These are phyloP conservation scores for Pochonia chlamydosporia DNA, from an alignment of 2,329 filamentous ascomycete species.

Conservation along the genomic window DNA sequence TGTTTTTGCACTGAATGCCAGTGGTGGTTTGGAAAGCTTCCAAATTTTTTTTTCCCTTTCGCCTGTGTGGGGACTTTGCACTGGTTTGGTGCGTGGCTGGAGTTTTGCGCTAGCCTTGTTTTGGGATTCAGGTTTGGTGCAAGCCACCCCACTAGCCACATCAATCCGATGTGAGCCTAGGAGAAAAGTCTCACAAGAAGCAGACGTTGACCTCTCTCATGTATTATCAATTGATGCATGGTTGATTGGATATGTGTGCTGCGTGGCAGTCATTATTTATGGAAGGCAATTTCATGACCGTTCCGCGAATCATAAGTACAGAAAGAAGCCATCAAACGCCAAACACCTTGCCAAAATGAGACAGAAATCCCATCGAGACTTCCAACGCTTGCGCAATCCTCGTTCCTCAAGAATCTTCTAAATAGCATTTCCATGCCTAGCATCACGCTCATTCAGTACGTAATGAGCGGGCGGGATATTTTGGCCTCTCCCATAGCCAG, in stretches of 20 bases:
- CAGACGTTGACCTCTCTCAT: too few relatives aligned
- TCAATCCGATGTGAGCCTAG: too few relatives aligned
- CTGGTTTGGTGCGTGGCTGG: constrained; percentile 12
- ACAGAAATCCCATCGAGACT: background rate
- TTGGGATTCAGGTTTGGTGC: background rate
- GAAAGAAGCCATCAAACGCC: background rate
- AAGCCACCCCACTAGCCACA: constrained; percentile 12
- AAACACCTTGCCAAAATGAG: constrained; percentile 4
- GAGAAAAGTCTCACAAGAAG: too few relatives aligned
- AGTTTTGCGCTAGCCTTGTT: constrained; percentile 4
- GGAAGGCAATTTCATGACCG: too few relatives aligned
- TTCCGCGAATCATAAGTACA: background rate
- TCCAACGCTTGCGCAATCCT: background rate
- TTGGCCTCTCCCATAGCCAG: constrained; percentile 36
- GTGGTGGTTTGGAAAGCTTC: constrained; percentile 12
- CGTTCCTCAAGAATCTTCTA: background rate
- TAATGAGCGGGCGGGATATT: constrained; percentile 17
- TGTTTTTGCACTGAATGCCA: constrained; percentile 10
- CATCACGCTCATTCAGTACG: constrained; percentile 7
- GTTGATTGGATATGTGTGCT: too few relatives aligned
- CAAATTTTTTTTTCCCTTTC: constrained; percentile 13
- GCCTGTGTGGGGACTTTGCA: constrained; percentile 13
- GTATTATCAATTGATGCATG: too few relatives aligned
- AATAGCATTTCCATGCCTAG: constrained; percentile 3
- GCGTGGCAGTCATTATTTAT: too few relatives aligned